phyloP scores from a whole-genome alignment of 2,329 filamentous ascomycete species.

The Fusarium udum region DNA sequence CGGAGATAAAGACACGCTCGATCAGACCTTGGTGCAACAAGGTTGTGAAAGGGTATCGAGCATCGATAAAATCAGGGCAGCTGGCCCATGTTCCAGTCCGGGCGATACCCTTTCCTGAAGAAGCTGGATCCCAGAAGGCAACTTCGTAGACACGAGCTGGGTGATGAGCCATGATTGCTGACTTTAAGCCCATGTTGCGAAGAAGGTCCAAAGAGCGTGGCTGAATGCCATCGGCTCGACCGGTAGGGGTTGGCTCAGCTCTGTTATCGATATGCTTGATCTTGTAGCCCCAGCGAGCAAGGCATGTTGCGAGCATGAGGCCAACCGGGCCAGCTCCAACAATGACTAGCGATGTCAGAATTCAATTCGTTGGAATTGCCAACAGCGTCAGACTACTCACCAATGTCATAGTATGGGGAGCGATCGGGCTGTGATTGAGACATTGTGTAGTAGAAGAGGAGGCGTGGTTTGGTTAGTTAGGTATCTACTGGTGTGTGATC shows the following conservation, averaged over 20 bases:
- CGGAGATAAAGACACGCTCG: slow-evolving; percentile 74
- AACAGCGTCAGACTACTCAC: slow-evolving; percentile 43
- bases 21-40: slow-evolving; percentile 77
- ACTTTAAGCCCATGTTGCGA: slow-evolving; percentile 89
- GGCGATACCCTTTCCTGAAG: slow-evolving; percentile 65
- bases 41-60: slow-evolving; percentile 75
- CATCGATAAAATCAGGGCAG: slow-evolving; percentile 84
- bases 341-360: slow-evolving; percentile 67
- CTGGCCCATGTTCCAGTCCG: slow-evolving; percentile 83
- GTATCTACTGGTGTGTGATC: slow-evolving; percentile 12
- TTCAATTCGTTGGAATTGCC: not conserved
- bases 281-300: slow-evolving; percentile 92
- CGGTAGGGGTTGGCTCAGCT: slow-evolving; percentile 82
- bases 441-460: slow-evolving; percentile 21
- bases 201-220: slow-evolving; percentile 87
- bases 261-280: slow-evolving; percentile 96
- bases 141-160: slow-evolving; percentile 87
- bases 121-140: slow-evolving; percentile 75
- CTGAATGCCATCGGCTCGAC: slow-evolving; percentile 91
- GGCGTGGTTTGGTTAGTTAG: not conserved
- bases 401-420: slow-evolving; percentile 56
- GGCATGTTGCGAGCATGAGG: slow-evolving; percentile 84
- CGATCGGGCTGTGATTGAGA: slow-evolving; percentile 28
- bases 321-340: slow-evolving; percentile 90
- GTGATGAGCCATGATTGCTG: slow-evolving; percentile 85